Evolutionary conservation across 495 filamentous ascomycete species (phyloP).

Genomic region (Bathelium albidoporum): DNA sequence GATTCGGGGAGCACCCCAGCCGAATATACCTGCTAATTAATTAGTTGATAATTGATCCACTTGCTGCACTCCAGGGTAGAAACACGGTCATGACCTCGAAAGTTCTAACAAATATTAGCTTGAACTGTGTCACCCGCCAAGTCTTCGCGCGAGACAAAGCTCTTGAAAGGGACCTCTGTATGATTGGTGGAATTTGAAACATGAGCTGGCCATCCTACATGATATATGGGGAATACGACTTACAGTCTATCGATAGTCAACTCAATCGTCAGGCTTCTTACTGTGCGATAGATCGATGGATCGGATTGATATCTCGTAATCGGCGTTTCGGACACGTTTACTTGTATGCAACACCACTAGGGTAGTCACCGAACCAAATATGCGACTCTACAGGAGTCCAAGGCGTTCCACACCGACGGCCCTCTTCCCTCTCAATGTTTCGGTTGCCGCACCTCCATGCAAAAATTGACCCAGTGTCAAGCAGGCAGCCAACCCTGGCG

Average conservation of each 20-base stretch:
- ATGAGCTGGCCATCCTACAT: slow-evolving; percentile 1
- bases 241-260: slow-evolving; percentile 9
- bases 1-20: too few relatives aligned
- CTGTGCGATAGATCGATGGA: background rate
- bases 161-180: background rate
- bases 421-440: slow-evolving; percentile 19
- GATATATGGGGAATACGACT: slow-evolving; percentile 9
- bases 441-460: slow-evolving; percentile 16
- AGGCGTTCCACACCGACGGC: slow-evolving; percentile 12
- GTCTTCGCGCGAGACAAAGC: too few relatives aligned
- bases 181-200: slow-evolving; percentile 1
- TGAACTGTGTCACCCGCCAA: too few relatives aligned
- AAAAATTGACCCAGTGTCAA: slow-evolving; percentile 15
- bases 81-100: too few relatives aligned
- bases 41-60: too few relatives aligned
- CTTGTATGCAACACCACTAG: slow-evolving; percentile 19
- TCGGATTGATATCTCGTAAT: slow-evolving; percentile 7
- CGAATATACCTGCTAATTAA: too few relatives aligned
- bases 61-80: too few relatives aligned
- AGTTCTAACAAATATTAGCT: too few relatives aligned
- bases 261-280: background rate
- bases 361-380: slow-evolving; percentile 15
- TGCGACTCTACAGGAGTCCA: slow-evolving; percentile 20
- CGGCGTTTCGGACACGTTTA: slow-evolving; percentile 13
- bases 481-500: slow-evolving; percentile 16